Percentiles rank a stretch among this genome's conserved stretches.
These are phyloP conservation scores for Solanum bulbocastanum DNA, from an alignment of 257 asterid genomes.

Conservation along the genomic window DNA sequence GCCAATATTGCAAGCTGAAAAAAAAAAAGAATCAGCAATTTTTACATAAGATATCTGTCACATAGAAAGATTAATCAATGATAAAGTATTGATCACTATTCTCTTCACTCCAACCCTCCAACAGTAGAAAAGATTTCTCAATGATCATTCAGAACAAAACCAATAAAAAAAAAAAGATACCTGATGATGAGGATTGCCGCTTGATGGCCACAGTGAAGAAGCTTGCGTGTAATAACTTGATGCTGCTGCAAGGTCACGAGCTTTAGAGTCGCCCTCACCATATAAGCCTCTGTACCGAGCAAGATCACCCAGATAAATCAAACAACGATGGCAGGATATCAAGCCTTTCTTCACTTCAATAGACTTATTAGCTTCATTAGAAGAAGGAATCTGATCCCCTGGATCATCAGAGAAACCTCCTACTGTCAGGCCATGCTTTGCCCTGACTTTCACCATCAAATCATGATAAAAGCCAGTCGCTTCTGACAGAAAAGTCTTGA, in stretches of 20 bases:
- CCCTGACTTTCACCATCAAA: conserved; percentile 74
- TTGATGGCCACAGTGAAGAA: conserved; percentile 78
- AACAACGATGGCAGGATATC: conserved; percentile 87
- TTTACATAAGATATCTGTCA: background rate
- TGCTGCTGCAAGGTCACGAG: conserved; percentile 83
- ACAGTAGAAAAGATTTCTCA: background rate
- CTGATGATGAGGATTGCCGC: conserved; percentile 99
- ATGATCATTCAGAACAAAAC: background rate
- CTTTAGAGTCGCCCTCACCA: conserved; percentile 85
- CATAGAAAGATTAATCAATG: background rate
- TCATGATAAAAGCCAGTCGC: conserved; percentile 98
- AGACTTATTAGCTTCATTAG: conserved; percentile 54
- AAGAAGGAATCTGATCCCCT: conserved; percentile 39
- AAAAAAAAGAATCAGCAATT: background rate
- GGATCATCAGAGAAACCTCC: conserved; percentile 62
- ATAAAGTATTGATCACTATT: background rate
- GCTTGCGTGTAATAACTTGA: conserved; percentile 91
- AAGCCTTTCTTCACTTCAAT: conserved; percentile 66
- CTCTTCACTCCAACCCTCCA: background rate
- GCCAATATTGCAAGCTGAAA: conserved; percentile 93
- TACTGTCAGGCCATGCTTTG: conserved; percentile 72
- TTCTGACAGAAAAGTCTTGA: conserved; percentile 88
- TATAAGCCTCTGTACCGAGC: conserved; percentile 93
- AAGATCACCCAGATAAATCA: conserved; percentile 93
- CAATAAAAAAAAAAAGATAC: conserved; percentile 13